Evolutionary conservation across 768 basidiomycete genomes (phyloP).

Genomic region (Suillus ampliporus): DNA sequence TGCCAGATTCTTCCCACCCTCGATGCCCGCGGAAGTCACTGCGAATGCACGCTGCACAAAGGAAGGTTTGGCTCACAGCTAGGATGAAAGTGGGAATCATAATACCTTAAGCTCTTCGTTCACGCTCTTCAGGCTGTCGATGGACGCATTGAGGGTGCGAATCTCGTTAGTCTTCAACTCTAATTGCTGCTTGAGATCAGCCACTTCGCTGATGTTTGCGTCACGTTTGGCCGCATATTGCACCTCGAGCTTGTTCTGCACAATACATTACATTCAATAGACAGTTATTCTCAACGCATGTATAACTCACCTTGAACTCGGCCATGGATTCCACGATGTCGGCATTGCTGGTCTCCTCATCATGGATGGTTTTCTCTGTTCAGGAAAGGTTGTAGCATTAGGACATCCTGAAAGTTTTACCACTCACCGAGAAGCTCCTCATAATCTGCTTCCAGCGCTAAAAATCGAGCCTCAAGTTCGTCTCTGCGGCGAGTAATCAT

Average conservation of each 20-base stretch:
- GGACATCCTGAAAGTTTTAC: constrained; percentile 7
- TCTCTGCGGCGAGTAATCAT: constrained; percentile 80
- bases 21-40: constrained; percentile 95
- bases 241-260: constrained; percentile 88
- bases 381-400: constrained; percentile 16
- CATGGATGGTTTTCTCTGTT: constrained; percentile 89
- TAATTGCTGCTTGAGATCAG: constrained; percentile 88
- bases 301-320: constrained; percentile 78
- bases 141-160: constrained; percentile 79
- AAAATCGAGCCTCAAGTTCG: constrained; percentile 84
- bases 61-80: constrained; percentile 9
- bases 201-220: constrained; percentile 81
- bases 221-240: constrained; percentile 95
- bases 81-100: constrained; percentile 10
- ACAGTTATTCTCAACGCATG: constrained; percentile 3
- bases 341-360: constrained; percentile 85
- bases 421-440: constrained; percentile 91
- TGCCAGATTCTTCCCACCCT: constrained; percentile 95
- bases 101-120: constrained; percentile 97
- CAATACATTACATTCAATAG: constrained; percentile 12
- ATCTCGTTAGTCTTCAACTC: constrained; percentile 86
- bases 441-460: constrained; percentile 88
- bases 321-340: constrained; percentile 85
- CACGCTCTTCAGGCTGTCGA: constrained; percentile 93
- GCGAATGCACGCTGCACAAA: constrained; percentile 86